Percentiles rank a stretch among this genome's conserved stretches.
Conservation (phyloP, 345 rosid genomes). For the Euphorbia peplus region DNA sequence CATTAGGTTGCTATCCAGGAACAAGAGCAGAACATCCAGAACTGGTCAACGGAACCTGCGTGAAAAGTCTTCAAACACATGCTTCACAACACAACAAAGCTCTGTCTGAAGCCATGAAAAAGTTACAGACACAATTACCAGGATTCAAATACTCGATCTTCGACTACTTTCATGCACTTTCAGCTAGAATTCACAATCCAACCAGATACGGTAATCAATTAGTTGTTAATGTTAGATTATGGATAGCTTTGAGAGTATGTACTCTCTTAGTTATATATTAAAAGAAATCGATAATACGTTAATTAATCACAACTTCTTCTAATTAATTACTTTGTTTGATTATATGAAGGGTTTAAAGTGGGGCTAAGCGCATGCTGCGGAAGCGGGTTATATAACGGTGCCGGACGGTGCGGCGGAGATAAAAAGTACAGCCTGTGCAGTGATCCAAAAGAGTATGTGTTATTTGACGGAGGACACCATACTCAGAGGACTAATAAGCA, state of each 20-base stretch:
- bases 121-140: conserved; percentile 12
- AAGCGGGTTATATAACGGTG: too few species aligned
- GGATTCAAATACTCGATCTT: conserved; percentile 28
- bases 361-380: conserved; percentile 39
- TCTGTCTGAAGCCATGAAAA: conserved; percentile 10
- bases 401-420: conserved; percentile 33
- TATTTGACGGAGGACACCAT: conserved; percentile 14
- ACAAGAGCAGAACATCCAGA: background rate
- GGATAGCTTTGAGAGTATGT: too few species aligned
- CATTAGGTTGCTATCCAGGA: conserved; percentile 29
- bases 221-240: too few species aligned
- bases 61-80: background rate
- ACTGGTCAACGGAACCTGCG: conserved; percentile 7
- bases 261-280: too few species aligned
- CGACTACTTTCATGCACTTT: conserved; percentile 18
- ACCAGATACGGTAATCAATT: conserved; percentile 8
- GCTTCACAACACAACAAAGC: conserved; percentile 23
- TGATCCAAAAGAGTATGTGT: conserved; percentile 10
- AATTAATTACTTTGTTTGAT: too few species aligned
- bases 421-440: conserved; percentile 3
- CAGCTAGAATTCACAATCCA: conserved; percentile 8
- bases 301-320: too few species aligned
- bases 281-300: too few species aligned
- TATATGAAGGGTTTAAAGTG: conserved; percentile 31
- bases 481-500: conserved; percentile 12